phyloP scores from a whole-genome alignment of 2,329 filamentous ascomycete genomes.

The Coleophoma crateriformis region DNA sequence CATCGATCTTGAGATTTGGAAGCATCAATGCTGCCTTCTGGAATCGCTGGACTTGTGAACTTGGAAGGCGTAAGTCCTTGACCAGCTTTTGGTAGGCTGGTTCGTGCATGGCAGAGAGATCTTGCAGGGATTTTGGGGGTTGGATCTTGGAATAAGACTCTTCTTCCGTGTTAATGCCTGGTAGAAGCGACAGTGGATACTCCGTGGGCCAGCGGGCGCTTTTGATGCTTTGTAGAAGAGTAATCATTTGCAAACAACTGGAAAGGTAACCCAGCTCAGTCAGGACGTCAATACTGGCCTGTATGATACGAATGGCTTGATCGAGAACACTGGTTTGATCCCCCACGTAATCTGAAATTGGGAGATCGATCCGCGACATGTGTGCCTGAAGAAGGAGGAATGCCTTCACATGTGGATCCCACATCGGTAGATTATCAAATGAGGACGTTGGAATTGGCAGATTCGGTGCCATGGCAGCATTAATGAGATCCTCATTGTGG shows the following conservation, averaged over 20 bases:
- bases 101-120: constrained; percentile 21
- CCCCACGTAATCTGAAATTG: constrained; percentile 94
- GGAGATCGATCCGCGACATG: constrained; percentile 87
- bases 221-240: constrained; percentile 86
- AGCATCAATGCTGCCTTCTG: constrained; percentile 58
- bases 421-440: constrained; percentile 72
- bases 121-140: constrained; percentile 30
- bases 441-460: constrained; percentile 51
- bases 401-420: constrained; percentile 97
- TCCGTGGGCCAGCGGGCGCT: constrained; percentile 87
- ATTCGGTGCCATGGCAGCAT: constrained; percentile 79
- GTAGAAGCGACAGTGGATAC: constrained; percentile 71
- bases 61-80: constrained; percentile 44
- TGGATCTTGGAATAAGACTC: constrained; percentile 25
- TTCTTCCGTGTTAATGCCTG: constrained; percentile 52
- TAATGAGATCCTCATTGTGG: constrained; percentile 97
- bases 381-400: constrained; percentile 92
- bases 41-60: constrained; percentile 26
- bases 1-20: constrained; percentile 61
- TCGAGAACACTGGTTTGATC: constrained; percentile 88
- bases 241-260: constrained; percentile 76
- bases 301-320: constrained; percentile 93
- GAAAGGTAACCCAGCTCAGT: constrained; percentile 81
- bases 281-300: constrained; percentile 89
- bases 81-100: constrained; percentile 36